Conservation (phyloP, 2,329 filamentous ascomycete genomes). For the Huntiella decipiens region DNA sequence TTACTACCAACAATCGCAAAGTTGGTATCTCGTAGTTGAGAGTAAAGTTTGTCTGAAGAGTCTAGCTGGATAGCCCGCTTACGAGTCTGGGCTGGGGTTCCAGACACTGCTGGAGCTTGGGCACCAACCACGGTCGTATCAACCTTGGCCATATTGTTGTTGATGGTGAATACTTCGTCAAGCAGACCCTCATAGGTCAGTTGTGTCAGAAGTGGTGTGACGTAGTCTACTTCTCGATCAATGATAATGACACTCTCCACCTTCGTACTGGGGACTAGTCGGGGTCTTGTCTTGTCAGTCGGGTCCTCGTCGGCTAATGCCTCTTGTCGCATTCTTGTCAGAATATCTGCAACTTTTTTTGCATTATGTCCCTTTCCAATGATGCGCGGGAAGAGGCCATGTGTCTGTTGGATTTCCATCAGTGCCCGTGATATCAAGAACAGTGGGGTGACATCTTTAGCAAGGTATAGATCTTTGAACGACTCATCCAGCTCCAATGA, state of each 20-base stretch:
- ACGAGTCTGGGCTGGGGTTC: slow-evolving; percentile 38
- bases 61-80: slow-evolving; percentile 84
- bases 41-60: slow-evolving; percentile 73
- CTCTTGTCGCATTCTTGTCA: slow-evolving; percentile 84
- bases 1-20: slow-evolving; percentile 84
- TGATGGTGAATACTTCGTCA: slow-evolving; percentile 81
- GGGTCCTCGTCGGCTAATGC: slow-evolving; percentile 60
- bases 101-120: slow-evolving; percentile 35
- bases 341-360: slow-evolving; percentile 67
- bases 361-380: slow-evolving; percentile 92
- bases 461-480: slow-evolving; percentile 72
- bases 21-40: slow-evolving; percentile 74
- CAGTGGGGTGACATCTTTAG: slow-evolving; percentile 78
- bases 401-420: slow-evolving; percentile 81
- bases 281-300: slow-evolving; percentile 39
- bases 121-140: slow-evolving; percentile 75
- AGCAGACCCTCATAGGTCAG: slow-evolving; percentile 92
- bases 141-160: slow-evolving; percentile 81
- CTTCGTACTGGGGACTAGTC: slow-evolving; percentile 65
- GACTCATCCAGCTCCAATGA: slow-evolving; percentile 79
- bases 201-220: slow-evolving; percentile 80
- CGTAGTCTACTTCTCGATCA: slow-evolving; percentile 85
- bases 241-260: slow-evolving; percentile 88
- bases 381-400: slow-evolving; percentile 87
- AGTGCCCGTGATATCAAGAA: slow-evolving; percentile 78